Conservation (phyloP, 306 rosid genomes). For the Vicia villosa region DNA sequence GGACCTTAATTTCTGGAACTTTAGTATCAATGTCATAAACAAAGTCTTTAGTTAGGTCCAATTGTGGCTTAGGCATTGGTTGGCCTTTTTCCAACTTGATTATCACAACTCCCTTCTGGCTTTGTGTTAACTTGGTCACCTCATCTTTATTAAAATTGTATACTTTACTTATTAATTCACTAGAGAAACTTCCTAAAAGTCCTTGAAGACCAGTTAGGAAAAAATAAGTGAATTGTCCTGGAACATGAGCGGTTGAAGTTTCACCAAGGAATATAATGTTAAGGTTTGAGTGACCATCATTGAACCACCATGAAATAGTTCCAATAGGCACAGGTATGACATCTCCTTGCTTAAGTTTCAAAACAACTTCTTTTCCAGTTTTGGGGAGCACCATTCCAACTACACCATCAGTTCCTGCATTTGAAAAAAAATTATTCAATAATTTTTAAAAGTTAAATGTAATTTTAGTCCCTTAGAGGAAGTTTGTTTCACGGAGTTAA, state of each 20-base stretch:
- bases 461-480: no score
- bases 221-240: constrained; percentile 57
- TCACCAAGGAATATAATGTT: constrained; percentile 50
- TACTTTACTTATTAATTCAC: constrained; percentile 40
- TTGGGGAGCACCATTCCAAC: constrained; percentile 48
- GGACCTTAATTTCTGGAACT: background rate
- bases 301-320: constrained; percentile 77
- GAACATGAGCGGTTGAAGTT: constrained; percentile 44
- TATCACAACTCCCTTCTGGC: constrained; percentile 49
- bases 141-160: constrained; percentile 41
- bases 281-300: constrained; percentile 52
- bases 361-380: constrained; percentile 44
- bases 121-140: constrained; percentile 41
- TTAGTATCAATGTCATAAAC: constrained; percentile 49
- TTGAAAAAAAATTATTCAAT: background rate
- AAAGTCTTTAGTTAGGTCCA: constrained; percentile 5
- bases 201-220: constrained; percentile 50
- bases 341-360: constrained; percentile 59
- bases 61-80: constrained; percentile 47
- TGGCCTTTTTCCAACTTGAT: constrained; percentile 37
- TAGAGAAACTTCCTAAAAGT: constrained; percentile 47
- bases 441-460: no score
- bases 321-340: constrained; percentile 58
- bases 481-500: no score
- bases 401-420: constrained; percentile 39